Conservation (phyloP, 768 basidiomycete genomes). For the Coprinellus micaceus region DNA sequence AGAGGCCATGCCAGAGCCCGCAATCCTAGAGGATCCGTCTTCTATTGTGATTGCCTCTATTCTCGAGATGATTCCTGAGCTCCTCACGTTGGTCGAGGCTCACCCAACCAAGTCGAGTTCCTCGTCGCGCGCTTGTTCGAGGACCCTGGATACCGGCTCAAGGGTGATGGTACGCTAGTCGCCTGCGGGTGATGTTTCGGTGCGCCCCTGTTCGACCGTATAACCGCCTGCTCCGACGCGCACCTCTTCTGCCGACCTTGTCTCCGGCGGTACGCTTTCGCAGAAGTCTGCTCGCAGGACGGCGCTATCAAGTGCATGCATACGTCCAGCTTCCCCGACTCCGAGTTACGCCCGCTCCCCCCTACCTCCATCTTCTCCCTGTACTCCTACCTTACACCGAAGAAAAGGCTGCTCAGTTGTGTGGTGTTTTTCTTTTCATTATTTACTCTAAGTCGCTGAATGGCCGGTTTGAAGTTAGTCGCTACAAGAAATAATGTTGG, state of each 20-base stretch:
- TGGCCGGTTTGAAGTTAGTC: no score
- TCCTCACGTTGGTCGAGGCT: conserved; percentile 42
- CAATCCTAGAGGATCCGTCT: background rate
- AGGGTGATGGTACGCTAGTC: background rate
- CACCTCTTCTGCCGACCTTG: background rate
- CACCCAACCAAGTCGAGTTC: conserved; percentile 42
- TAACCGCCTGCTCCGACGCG: conserved; percentile 1
- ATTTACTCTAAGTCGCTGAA: no score
- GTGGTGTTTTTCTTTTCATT: no score
- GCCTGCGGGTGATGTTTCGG: conserved; percentile 9
- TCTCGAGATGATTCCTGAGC: conserved; percentile 68
- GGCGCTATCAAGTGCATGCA: background rate
- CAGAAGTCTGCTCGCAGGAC: background rate
- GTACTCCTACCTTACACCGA: conserved; percentile 33
- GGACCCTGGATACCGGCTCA: conserved; percentile 44
- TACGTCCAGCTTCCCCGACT: conserved; percentile 49
- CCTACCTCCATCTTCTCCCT: conserved; percentile 61
- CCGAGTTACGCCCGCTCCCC: conserved; percentile 67
- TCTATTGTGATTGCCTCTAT: conserved; percentile 34
- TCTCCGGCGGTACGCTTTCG: background rate
- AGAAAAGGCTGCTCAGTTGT: conserved; percentile 78
- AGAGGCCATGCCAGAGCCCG: no score
- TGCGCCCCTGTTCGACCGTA: background rate
- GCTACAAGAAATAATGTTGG: no score
- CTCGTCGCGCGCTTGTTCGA: conserved; percentile 65